Percentiles rank a stretch among this genome's conserved stretches.
These are phyloP conservation scores for Salix purpurea DNA, from an alignment of 345 rosid genomes.

Conservation along the genomic window DNA sequence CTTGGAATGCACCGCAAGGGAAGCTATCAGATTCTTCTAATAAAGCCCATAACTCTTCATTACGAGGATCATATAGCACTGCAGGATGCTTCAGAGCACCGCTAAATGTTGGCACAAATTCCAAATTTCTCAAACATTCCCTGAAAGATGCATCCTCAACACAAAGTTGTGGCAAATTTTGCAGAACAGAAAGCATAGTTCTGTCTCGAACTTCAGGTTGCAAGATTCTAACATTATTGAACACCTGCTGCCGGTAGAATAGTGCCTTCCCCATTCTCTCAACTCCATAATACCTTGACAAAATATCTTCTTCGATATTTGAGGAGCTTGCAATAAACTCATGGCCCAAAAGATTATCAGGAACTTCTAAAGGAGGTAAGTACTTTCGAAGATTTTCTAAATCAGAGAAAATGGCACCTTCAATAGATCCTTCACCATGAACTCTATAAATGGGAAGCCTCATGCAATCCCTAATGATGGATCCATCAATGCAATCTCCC, in stretches of 20 bases:
- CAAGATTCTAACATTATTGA: slow-evolving; percentile 54
- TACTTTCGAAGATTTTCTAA: slow-evolving; percentile 70
- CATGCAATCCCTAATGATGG: slow-evolving; percentile 56
- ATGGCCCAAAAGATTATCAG: slow-evolving; percentile 56
- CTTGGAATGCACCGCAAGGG: slow-evolving; percentile 65
- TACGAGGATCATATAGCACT: slow-evolving; percentile 79
- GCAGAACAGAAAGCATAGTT: slow-evolving; percentile 76
- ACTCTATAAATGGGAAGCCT: slow-evolving; percentile 69
- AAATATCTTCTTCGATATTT: slow-evolving; percentile 59
- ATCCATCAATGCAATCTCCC: slow-evolving; percentile 45
- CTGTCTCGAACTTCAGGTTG: slow-evolving; percentile 67
- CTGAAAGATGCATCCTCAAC: slow-evolving; percentile 63
- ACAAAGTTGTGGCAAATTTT: slow-evolving; percentile 76
- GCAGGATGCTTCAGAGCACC: slow-evolving; percentile 63
- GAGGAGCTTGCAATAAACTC: slow-evolving; percentile 58
- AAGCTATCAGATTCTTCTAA: slow-evolving; percentile 75
- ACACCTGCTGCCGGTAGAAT: slow-evolving; percentile 69
- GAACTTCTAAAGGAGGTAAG: slow-evolving; percentile 68
- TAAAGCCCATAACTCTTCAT: slow-evolving; percentile 76
- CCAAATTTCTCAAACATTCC: slow-evolving; percentile 66
- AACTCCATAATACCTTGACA: slow-evolving; percentile 62
- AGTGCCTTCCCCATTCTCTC: slow-evolving; percentile 70
- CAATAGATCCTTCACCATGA: slow-evolving; percentile 42
- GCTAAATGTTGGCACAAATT: slow-evolving; percentile 68
- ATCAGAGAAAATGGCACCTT: slow-evolving; percentile 55